phyloP scores from a whole-genome alignment of 2,329 filamentous ascomycete genomes.

The Aureobasidium sp. region DNA sequence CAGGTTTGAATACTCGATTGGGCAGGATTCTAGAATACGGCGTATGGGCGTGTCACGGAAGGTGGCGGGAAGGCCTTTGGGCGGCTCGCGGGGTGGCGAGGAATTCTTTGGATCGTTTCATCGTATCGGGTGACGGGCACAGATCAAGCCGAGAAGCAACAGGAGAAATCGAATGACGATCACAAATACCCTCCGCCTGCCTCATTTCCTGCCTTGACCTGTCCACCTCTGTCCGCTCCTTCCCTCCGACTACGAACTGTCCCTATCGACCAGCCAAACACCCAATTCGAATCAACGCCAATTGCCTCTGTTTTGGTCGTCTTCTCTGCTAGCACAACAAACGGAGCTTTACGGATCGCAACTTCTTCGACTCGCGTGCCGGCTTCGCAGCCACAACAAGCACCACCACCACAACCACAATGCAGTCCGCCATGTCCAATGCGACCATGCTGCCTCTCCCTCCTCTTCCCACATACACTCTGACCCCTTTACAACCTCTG shows the following conservation, averaged over 20 bases:
- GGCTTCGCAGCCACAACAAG: conserved; percentile 2
- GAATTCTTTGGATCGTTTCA: not conserved
- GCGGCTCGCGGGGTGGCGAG: not conserved
- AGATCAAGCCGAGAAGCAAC: not conserved
- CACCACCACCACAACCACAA: not conserved
- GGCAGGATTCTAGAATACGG: conserved; percentile 3
- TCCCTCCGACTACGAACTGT: not conserved
- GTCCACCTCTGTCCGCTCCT: not conserved
- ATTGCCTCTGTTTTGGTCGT: not conserved
- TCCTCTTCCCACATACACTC: conserved; percentile 73
- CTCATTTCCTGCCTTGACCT: not conserved
- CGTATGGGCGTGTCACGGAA: not conserved
- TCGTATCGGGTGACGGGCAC: not conserved
- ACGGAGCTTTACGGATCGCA: conserved; percentile 1
- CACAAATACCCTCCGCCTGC: not conserved
- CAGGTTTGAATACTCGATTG: not conserved
- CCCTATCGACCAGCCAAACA: not conserved
- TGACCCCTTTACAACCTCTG: conserved; percentile 61
- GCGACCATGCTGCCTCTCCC: conserved; percentile 50
- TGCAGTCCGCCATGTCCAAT: conserved; percentile 23
- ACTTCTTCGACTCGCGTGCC: conserved; percentile 1
- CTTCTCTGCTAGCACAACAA: not conserved
- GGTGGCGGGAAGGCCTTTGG: not conserved
- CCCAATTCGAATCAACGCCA: not conserved
- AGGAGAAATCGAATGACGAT: conserved; percentile 10